phyloP scores from a whole-genome alignment of 2,329 filamentous ascomycete species.

The Diaporthe vexans region DNA sequence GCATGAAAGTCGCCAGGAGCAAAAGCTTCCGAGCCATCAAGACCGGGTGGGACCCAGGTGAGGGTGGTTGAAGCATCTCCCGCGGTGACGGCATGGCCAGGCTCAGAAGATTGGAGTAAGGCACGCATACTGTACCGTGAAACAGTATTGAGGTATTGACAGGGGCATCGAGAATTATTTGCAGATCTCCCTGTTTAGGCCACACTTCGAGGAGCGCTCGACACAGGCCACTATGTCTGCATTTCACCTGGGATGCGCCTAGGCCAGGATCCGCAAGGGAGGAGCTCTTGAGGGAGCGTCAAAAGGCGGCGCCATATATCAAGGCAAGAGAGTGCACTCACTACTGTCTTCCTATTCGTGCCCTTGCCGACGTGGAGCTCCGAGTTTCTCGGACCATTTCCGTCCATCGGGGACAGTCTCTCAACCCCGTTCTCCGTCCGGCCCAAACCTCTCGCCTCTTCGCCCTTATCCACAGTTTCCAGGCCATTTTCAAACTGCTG shows the following conservation, averaged over 20 bases:
- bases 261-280: neutral
- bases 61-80: conserved; percentile 51
- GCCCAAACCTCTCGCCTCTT: conserved; percentile 49
- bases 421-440: conserved; percentile 55
- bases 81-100: conserved; percentile 45
- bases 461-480: conserved; percentile 39
- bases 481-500: conserved; percentile 59
- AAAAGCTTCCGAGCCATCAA: conserved; percentile 53
- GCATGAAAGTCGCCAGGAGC: conserved; percentile 50
- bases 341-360: neutral
- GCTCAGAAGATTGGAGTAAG: conserved; percentile 46
- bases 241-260: neutral
- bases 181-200: conserved; percentile 55
- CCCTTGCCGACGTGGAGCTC: neutral
- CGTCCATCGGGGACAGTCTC: conserved; percentile 45
- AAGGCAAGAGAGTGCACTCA: neutral
- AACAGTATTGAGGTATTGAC: conserved; percentile 50
- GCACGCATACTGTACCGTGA: conserved; percentile 54
- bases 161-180: conserved; percentile 51
- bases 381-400: neutral
- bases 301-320: neutral
- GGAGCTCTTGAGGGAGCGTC: neutral
- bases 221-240: conserved; percentile 14
- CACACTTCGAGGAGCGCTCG: conserved; percentile 52
- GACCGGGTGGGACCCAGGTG: conserved; percentile 50